phyloP scores from a whole-genome alignment of 2,329 filamentous ascomycete species.

The Rachicladosporium sp. region DNA sequence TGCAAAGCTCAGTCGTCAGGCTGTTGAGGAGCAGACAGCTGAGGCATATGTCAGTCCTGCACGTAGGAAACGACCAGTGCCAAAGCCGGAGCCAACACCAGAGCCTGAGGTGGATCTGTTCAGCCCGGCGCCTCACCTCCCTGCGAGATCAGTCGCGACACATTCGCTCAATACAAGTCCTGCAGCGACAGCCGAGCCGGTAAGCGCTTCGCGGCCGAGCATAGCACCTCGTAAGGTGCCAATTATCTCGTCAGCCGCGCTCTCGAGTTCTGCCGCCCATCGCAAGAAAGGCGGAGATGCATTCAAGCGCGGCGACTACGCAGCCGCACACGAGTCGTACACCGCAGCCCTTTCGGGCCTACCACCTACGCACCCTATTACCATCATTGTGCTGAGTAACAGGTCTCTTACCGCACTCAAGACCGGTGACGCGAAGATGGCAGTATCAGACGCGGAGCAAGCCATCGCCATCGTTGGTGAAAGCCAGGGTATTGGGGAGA shows the following conservation, averaged over 20 bases:
- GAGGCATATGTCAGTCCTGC: conserved; percentile 82
- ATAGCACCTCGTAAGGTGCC: conserved; percentile 48
- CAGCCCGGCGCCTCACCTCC: conserved; percentile 13
- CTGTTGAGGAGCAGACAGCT: conserved; percentile 65
- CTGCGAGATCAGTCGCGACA: neutral
- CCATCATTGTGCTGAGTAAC: conserved; percentile 83
- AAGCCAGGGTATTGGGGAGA: conserved; percentile 66
- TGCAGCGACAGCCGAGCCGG: conserved; percentile 6
- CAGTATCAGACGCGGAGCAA: conserved; percentile 70
- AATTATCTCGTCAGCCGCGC: conserved; percentile 51
- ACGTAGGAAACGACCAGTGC: conserved; percentile 58
- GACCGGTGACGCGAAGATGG: conserved; percentile 79
- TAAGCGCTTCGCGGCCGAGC: conserved; percentile 26
- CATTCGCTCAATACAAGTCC: conserved; percentile 1
- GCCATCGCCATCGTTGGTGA: conserved; percentile 71
- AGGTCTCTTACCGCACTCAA: conserved; percentile 82
- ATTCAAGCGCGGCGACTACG: conserved; percentile 90
- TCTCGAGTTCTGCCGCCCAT: conserved; percentile 65
- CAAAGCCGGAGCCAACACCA: conserved; percentile 18
- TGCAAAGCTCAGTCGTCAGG: conserved; percentile 57
- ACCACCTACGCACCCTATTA: conserved; percentile 67
- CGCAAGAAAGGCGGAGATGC: conserved; percentile 72
- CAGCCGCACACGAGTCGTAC: conserved; percentile 73
- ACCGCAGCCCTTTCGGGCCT: conserved; percentile 62
- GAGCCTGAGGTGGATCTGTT: conserved; percentile 25